These are phyloP conservation scores for Austropuccinia psidii DNA, from an alignment of 1,284 basidiomycete genomes.

Conservation along the genomic window DNA sequence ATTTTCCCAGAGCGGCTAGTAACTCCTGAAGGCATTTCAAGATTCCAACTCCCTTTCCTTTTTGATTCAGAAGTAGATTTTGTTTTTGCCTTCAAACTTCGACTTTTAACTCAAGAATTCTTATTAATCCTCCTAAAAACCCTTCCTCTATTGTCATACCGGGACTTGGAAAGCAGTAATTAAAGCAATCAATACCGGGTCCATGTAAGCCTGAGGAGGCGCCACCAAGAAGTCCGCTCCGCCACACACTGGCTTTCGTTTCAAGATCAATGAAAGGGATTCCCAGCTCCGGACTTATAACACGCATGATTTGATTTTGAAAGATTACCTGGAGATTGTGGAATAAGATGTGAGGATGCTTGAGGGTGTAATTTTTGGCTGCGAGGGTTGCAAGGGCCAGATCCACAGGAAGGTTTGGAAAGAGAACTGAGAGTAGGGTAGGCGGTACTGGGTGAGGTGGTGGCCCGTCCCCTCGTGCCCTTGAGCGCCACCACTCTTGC, in stretches of 20 bases:
- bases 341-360: slow-evolving; percentile 37
- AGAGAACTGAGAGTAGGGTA: slow-evolving; percentile 24
- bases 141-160: slow-evolving; percentile 42
- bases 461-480: slow-evolving; percentile 40
- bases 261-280: slow-evolving; percentile 45
- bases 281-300: slow-evolving; percentile 40
- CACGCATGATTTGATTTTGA: slow-evolving; percentile 42
- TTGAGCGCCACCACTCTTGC: slow-evolving; percentile 35
- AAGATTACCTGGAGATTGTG: slow-evolving; percentile 44
- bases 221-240: slow-evolving; percentile 42
- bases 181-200: slow-evolving; percentile 39
- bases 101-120: too few relatives aligned
- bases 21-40: too few relatives aligned
- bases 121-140: slow-evolving; percentile 41
- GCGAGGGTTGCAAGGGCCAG: slow-evolving; percentile 6
- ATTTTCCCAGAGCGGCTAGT: too few relatives aligned
- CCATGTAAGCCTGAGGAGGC: slow-evolving; percentile 13
- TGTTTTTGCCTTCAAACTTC: too few relatives aligned
- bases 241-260: slow-evolving; percentile 41
- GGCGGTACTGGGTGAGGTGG: slow-evolving; percentile 38
- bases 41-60: too few relatives aligned
- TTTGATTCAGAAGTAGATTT: too few relatives aligned
- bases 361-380: neutral
- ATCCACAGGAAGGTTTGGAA: neutral
- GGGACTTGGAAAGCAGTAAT: slow-evolving; percentile 44